Evolutionary conservation across 768 basidiomycete genomes (phyloP).

Genomic region (Clathrus columnatus): DNA sequence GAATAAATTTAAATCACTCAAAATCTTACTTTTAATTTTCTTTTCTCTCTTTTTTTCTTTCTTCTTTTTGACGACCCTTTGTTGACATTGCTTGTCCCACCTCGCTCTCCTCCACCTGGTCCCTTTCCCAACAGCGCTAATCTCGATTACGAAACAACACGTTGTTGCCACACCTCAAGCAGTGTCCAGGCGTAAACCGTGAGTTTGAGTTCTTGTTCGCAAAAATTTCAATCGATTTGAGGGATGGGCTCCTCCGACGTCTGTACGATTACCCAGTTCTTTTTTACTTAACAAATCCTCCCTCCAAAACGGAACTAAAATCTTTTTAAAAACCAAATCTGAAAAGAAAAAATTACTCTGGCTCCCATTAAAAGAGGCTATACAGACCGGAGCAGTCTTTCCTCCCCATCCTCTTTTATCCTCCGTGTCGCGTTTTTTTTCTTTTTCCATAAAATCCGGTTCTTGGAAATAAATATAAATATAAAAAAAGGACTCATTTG

Average conservation of each 20-base stretch:
- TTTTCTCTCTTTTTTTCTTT: neutral
- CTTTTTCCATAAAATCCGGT: neutral
- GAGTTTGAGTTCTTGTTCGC: neutral
- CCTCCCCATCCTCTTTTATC: neutral
- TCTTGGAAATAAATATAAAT: neutral
- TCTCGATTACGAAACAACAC: neutral
- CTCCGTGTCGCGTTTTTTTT: neutral
- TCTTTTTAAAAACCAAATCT: neutral
- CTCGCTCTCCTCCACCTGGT: neutral
- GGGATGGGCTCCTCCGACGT: neutral
- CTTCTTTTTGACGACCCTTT: neutral
- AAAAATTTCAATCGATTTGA: neutral
- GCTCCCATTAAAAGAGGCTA: neutral
- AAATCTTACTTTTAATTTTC: neutral
- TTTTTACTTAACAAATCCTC: neutral
- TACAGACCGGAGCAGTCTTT: neutral
- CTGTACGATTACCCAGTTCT: neutral
- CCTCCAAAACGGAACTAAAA: neutral
- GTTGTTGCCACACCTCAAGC: neutral
- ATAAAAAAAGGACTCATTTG: neutral
- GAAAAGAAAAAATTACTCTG: neutral
- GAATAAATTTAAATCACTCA: no score
- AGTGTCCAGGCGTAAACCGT: neutral
- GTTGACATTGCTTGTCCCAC: neutral
- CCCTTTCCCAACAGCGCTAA: neutral